Evolutionary conservation across 2,329 filamentous ascomycete genomes (phyloP), one percentile per base, ranked within the genome.

Genomic region (Diaporthe citri): DNA sequence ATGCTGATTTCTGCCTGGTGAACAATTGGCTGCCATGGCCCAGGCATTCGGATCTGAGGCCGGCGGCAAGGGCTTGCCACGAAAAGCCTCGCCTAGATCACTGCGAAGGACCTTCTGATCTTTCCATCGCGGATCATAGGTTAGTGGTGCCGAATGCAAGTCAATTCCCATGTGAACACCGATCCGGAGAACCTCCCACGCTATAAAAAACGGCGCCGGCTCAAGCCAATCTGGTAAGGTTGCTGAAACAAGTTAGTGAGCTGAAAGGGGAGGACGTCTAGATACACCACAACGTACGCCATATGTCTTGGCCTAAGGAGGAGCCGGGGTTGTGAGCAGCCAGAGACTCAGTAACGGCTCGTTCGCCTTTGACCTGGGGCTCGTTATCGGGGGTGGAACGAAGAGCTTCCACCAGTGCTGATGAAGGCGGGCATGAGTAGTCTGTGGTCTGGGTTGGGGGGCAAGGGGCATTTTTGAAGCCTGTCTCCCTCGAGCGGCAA

Each of bases 151-250:
- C 2, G 83, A 77, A 2, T 82, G 78, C 2, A 87, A 78, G 39
- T 86, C 81, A 2, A 89, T 83, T 0, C 79, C 80, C 74, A 88
- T 90, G 55, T 88, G 83, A 0, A 86, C 77, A 0, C 87, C 86
- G 25, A 87, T 84, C 15, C 89, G 85, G 0, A 86, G 85, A 0
- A 89, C 79, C 74, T 91, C 89, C 89, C 89, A 91, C 5, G 85
- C 78, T 7, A 90, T 82, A 2, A 85, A 84, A 3, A 90, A 81
- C 0, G 89, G 88, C 0, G 87, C 88, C 0, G 82, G 70, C 4
- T 84, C 82, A 5, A 89, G 80, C 71, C 83, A 83, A 0, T 75
- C 69, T 0, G 87, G 86, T 10, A 87, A 83, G 22, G 78, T 80
- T 0, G 85, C 85, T 86, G 74, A 7, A 9, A 15, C 1, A 20